Evolutionary conservation across 345 rosid species (phyloP).

Genomic region (Rhodomyrtus tomentosa): DNA sequence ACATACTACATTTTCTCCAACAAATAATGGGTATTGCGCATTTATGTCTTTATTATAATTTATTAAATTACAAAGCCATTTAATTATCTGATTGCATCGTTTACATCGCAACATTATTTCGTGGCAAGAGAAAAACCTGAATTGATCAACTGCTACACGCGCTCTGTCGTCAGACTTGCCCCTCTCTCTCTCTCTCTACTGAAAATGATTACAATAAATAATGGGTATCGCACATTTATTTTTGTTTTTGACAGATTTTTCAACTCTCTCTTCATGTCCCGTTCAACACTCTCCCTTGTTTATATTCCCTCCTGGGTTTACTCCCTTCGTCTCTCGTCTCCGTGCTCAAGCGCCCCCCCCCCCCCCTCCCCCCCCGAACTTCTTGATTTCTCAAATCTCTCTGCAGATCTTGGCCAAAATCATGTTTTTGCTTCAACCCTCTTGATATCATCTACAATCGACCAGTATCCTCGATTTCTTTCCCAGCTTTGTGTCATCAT

Average conservation of each 20-base stretch:
- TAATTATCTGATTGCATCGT: background rate
- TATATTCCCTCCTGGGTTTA: background rate
- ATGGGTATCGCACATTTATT: too few relatives aligned
- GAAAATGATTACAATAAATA: background rate
- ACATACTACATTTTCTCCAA: background rate
- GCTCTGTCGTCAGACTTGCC: background rate
- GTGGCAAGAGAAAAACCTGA: background rate
- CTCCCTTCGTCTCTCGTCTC: slow-evolving; percentile 10
- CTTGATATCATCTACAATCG: background rate
- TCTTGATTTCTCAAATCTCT: background rate
- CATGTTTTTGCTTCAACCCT: background rate
- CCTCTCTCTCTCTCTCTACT: background rate
- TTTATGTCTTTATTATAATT: background rate
- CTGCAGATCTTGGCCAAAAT: background rate
- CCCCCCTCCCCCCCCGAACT: background rate
- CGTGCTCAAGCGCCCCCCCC: slow-evolving; percentile 9
- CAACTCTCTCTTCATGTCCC: background rate
- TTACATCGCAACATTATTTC: background rate
- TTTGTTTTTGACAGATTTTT: background rate
- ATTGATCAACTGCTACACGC: background rate
- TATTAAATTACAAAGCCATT: background rate
- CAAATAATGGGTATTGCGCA: background rate
- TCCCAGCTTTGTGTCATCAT: background rate
- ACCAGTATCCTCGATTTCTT: background rate
- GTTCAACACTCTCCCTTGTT: background rate